Conservation (phyloP, 1,284 basidiomycete species). For the Albatrellus sp. region DNA sequence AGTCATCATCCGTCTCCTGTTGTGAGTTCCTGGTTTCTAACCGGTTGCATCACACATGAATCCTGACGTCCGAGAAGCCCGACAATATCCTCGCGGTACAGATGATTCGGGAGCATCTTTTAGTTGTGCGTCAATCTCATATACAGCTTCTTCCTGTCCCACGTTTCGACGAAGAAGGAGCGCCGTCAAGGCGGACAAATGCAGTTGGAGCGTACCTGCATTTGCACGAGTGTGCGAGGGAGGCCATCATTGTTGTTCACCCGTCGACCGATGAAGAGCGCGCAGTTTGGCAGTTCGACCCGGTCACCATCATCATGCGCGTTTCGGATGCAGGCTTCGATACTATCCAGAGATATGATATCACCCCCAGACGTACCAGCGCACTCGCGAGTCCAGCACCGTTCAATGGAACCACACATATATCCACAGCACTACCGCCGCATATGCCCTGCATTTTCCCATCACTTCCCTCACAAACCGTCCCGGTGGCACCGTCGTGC, state of each 20-base stretch:
- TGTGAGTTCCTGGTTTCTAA: conserved; percentile 5
- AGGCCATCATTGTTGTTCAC: conserved; percentile 11
- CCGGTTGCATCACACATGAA: neutral
- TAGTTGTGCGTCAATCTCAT: conserved; percentile 18
- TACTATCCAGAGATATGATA: conserved; percentile 19
- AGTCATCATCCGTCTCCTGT: conserved; percentile 9
- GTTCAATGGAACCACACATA: neutral
- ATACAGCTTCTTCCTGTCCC: conserved; percentile 18
- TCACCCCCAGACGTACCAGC: conserved; percentile 14
- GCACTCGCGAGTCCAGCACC: neutral
- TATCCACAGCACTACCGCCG: neutral
- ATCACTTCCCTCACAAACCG: conserved; percentile 12
- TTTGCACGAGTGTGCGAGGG: conserved; percentile 14
- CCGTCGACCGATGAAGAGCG: conserved; percentile 8
- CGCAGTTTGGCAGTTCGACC: conserved; percentile 18
- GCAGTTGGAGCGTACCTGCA: conserved; percentile 12
- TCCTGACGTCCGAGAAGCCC: neutral
- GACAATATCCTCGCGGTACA: conserved; percentile 18
- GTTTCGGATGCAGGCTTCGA: conserved; percentile 15
- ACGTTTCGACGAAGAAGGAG: conserved; percentile 14
- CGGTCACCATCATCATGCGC: conserved; percentile 20
- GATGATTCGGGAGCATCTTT: conserved; percentile 17
- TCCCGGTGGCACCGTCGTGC: conserved; percentile 20
- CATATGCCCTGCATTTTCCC: conserved; percentile 18
- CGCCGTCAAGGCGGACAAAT: conserved; percentile 5